phyloP scores from a whole-genome alignment of 1,284 basidiomycete species.

The Mrakiaceae sp. region DNA sequence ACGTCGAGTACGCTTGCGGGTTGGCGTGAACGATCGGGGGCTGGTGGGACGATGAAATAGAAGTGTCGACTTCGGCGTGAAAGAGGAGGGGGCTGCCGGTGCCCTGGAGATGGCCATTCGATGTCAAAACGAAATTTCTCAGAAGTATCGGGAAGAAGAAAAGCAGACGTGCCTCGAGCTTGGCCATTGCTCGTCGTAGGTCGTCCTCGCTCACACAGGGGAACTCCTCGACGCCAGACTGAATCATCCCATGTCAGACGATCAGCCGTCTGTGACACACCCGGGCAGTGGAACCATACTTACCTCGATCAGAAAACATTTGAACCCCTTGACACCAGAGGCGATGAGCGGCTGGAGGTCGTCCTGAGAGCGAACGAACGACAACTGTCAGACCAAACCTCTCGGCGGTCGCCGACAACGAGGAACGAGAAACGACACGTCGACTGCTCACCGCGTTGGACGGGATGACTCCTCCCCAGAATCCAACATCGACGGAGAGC shows the following conservation, averaged over 20 bases:
- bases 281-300: too few species aligned
- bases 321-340: slow-evolving; percentile 82
- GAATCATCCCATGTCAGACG: too few species aligned
- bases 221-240: slow-evolving; percentile 55
- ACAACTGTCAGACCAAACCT: background rate
- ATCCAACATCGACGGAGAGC: slow-evolving; percentile 64
- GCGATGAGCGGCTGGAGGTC: slow-evolving; percentile 56
- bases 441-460: slow-evolving; percentile 53
- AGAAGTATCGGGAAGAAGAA: background rate
- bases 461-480: slow-evolving; percentile 90
- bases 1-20: slow-evolving; percentile 57
- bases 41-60: slow-evolving; percentile 13
- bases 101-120: slow-evolving; percentile 37
- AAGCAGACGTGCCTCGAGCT: slow-evolving; percentile 48
- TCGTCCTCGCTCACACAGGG: slow-evolving; percentile 67
- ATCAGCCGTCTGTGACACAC: too few species aligned
- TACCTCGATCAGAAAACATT: slow-evolving; percentile 77
- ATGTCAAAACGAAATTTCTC: background rate
- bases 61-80: slow-evolving; percentile 70
- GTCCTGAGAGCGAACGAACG: slow-evolving; percentile 35
- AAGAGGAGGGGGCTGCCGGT: slow-evolving; percentile 63
- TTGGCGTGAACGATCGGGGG: background rate
- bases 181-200: slow-evolving; percentile 55
- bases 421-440: slow-evolving; percentile 15
- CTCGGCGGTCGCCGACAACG: background rate